Evolutionary conservation across 1,139 yeast genomes (phyloP), one percentile per base, ranked within the genome.

Genomic region (Zygoascus hellenicus): DNA sequence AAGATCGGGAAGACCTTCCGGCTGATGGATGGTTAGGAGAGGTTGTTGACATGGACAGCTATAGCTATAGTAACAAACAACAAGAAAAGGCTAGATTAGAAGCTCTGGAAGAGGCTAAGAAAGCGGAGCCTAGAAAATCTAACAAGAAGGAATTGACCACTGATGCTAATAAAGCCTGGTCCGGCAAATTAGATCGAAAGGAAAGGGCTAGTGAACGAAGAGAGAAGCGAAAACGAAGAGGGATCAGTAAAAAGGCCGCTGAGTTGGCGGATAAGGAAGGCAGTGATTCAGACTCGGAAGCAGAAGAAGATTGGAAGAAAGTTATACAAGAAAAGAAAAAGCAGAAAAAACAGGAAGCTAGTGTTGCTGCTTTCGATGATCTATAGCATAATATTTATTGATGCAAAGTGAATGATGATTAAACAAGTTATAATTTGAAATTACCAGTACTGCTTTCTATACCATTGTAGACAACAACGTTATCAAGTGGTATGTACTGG

Each of bases 261-360:
- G 62, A 62, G 9, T 60, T 58, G 13, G 58, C 58, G 3, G 65
- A 58, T 9, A 58, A 54, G 26, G 72, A 49, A 60, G 59, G 56
- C 53, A 72, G 49, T 60, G 61, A 74, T 3, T 75, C 70, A 22
- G 83, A 76, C 30, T 80, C 80, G 17, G 84, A 79, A 32, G 67
- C 72, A 1, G 75, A 72, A 48, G 76, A 71, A 30, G 98, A 92
- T 65, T 92, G 98, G 98, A 92, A 92, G 67, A 94, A 86, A 39
- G 61, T 83, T 38, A 83, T 90, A 1, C 71, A 79, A 54, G 76
- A 75, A 44, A 80, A 74, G 54, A 88, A 87, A 62, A 46, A 49
- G 64, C 26, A 22, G 26, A 72, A 70, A 51, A 78, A 77, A 58
- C 66, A 64, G 48, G 56, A 45, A 16, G 45, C 44, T 9, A 56